Base-by-base conservation (phyloP, 31 red algal species). In the Endocladia muricata region DNA sequence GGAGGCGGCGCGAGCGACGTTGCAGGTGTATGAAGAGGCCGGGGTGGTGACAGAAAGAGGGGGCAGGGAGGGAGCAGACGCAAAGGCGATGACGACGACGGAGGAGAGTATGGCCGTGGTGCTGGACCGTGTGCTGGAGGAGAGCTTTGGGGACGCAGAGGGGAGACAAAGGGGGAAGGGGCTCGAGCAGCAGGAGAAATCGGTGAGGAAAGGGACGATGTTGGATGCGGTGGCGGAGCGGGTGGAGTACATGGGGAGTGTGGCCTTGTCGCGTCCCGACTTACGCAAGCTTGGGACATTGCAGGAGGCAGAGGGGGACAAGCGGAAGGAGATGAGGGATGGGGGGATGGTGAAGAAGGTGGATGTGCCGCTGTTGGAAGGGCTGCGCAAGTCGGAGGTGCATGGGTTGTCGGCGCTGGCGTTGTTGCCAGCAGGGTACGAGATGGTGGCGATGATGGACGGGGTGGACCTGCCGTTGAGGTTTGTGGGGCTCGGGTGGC, bases 401-500 rank as follows among this genome's bases (percentile, higher is more conserved):
- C 78, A 82, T 59, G 78, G 78, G 1, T 30, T 82, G 23, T 55
- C 32, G 39, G 52, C 78, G 32, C 51, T 82, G 7, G 78, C 66
- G 5, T 31, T 82, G 17, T 6, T 82, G 26, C 66, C 78, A 4
- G 66, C 66, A 17, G 78, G 35, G n/a, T 82, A 82, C 52, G 78
- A 82, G 36, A 30, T 82, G 7, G 36, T 70, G 31, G 58, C 78
- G 4, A 6, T 73, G 19, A 36, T 57, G 39, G 68, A 47, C 47
- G 66, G 68, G 11, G 64, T 39, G 4, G 32, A 70, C 38, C 78
- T 82, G 38, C 78, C 78, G 30, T 43, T 82, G 7, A 22, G 68
- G 15, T 82, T 82, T 63, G 23, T 82, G 31, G 78, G 78, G 31
- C 52, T 82, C 23, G 78, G 78, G 44, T 82, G 78, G 78, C 43